phyloP scores from a whole-genome alignment of 192 early-diverging fungal genomes.

The Backusella liffmaniae region DNA sequence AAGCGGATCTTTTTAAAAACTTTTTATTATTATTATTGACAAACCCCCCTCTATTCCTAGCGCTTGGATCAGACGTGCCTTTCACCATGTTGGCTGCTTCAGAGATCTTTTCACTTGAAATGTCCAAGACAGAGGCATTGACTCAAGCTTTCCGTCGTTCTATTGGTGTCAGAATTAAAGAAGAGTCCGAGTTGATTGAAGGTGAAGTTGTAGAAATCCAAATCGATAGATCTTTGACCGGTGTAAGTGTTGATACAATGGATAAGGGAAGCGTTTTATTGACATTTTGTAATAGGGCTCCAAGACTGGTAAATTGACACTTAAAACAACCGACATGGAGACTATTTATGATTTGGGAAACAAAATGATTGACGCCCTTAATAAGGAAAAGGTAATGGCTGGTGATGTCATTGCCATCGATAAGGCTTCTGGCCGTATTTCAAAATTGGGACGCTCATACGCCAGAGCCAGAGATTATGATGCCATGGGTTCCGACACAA shows the following conservation, averaged over 20 bases:
- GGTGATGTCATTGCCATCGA: constrained; percentile 98
- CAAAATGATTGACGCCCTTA: constrained; percentile 97
- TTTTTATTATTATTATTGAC: background rate
- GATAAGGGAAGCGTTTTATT: background rate
- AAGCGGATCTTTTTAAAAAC: background rate
- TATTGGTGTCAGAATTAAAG: constrained; percentile 97
- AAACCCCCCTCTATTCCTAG: constrained; percentile 32
- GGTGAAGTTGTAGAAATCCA: constrained; percentile 99
- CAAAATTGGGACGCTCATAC: constrained; percentile 94
- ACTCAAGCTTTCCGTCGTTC: constrained; percentile 98
- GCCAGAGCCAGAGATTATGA: constrained; percentile 97
- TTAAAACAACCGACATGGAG: constrained; percentile 99
- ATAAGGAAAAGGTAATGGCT: constrained; percentile 97
- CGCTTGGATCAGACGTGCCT: constrained; percentile 91
- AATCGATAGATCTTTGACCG: constrained; percentile 90
- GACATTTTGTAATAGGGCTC: constrained; percentile 59
- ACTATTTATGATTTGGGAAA: constrained; percentile 98
- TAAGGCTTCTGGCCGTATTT: constrained; percentile 96
- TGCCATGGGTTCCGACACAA: constrained; percentile 94
- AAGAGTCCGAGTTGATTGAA: constrained; percentile 98
- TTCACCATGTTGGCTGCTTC: constrained; percentile 98
- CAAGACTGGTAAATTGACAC: constrained; percentile 95
- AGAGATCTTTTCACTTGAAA: constrained; percentile 98
- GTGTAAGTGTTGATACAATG: constrained; percentile 56
- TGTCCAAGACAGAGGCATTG: constrained; percentile 97